Conservation (phyloP, 108 stramenopile species). For the Cyclostephanos tholiformis region DNA sequence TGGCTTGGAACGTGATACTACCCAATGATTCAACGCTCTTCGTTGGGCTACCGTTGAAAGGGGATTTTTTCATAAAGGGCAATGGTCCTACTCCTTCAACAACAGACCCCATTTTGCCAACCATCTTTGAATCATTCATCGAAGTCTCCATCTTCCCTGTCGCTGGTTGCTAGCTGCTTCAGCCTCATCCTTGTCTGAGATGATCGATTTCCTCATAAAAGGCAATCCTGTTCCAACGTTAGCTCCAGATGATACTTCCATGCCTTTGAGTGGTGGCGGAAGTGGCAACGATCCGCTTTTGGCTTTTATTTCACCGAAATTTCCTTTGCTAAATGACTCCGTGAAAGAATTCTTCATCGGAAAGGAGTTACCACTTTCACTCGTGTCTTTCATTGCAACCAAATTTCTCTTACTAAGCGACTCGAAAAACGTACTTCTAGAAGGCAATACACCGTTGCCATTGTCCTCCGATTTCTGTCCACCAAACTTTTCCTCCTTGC, state of each 20-base stretch:
- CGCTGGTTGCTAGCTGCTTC: not conserved
- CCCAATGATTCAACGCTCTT: not conserved
- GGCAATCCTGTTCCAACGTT: not conserved
- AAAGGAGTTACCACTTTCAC: no score
- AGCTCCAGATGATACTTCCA: not conserved
- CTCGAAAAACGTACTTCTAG: no score
- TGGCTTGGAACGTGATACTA: not conserved
- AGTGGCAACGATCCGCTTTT: not conserved
- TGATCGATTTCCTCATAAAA: not conserved
- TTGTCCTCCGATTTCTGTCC: no score
- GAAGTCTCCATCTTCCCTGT: not conserved
- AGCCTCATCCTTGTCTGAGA: no score
- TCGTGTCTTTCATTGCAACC: no score
- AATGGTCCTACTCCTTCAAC: not conserved
- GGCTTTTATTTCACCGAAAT: not conserved
- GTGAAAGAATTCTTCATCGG: no score
- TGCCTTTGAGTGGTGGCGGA: no score
- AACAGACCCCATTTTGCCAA: not conserved
- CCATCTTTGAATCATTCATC: not conserved
- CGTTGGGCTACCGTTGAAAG: not conserved
- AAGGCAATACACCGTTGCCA: no score
- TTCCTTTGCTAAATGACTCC: no score
- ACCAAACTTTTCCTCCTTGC: no score
- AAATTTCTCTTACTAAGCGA: no score
- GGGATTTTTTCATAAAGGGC: conserved; percentile 16